Percentiles rank a stretch among this genome's conserved stretches.
Evolutionary conservation across 129 eudicot genomes (phyloP).

Genomic region (Chrysanthemum seticuspe): DNA sequence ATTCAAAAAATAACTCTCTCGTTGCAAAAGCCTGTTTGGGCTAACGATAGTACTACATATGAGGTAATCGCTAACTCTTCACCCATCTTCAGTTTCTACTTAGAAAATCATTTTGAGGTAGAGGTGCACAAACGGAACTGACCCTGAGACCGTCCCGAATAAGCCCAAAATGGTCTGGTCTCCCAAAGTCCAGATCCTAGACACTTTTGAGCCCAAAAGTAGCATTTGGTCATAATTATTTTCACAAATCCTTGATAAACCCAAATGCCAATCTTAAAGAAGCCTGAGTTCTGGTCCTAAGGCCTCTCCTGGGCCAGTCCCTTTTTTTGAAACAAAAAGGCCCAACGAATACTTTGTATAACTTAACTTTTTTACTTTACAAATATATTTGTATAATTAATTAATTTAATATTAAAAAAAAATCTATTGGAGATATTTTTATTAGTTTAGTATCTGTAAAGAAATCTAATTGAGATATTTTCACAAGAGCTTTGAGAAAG

Average conservation of each 20-base stretch:
- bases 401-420: neutral
- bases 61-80: constrained; percentile 45
- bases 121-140: neutral
- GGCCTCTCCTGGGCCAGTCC: neutral
- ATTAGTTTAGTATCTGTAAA: neutral
- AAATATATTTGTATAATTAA: neutral
- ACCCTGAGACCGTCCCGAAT: neutral
- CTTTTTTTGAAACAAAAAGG: neutral
- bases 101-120: neutral
- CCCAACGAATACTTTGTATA: neutral
- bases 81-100: neutral
- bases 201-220: neutral
- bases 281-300: neutral
- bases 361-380: neutral
- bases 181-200: neutral
- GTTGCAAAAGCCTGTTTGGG: constrained; percentile 69
- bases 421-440: neutral
- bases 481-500: neutral
- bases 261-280: neutral
- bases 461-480: neutral
- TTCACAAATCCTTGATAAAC: neutral
- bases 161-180: neutral
- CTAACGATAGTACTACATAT: constrained; percentile 68
- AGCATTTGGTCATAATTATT: neutral
- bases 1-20: constrained; percentile 63